Evolutionary conservation across 2,329 filamentous ascomycete genomes (phyloP).

Genomic region (Cylindrodendrum hubeiense): DNA sequence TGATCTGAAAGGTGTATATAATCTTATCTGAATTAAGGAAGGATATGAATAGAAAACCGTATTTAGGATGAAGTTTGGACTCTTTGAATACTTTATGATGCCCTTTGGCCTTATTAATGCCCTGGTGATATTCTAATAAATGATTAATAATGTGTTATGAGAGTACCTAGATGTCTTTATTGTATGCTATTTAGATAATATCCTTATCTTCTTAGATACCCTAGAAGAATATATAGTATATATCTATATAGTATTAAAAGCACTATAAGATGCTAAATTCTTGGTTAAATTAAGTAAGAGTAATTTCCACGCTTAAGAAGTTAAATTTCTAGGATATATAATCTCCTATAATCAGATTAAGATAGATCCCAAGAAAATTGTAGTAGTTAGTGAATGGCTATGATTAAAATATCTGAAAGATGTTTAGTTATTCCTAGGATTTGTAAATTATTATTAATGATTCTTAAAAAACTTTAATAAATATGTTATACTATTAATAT

Average conservation of each 20-base stretch:
- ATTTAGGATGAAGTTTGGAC: slow-evolving; percentile 48
- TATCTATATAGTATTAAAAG: slow-evolving; percentile 28
- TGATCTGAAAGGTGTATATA: slow-evolving; percentile 39
- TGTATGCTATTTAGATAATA: slow-evolving; percentile 34
- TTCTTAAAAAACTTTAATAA: slow-evolving; percentile 31
- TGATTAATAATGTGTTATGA: slow-evolving; percentile 30
- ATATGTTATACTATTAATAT: slow-evolving; percentile 5
- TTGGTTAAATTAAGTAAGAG: slow-evolving; percentile 22
- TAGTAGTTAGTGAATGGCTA: slow-evolving; percentile 9
- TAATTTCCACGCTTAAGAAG: slow-evolving; percentile 20
- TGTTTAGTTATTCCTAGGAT: slow-evolving; percentile 29
- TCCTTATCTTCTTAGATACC: slow-evolving; percentile 36
- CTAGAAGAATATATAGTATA: slow-evolving; percentile 33
- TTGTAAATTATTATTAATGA: neutral
- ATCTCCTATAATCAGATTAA: slow-evolving; percentile 22
- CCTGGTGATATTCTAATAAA: slow-evolving; percentile 26
- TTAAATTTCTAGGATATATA: slow-evolving; percentile 21
- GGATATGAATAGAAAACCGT: slow-evolving; percentile 50
- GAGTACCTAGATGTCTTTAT: slow-evolving; percentile 24
- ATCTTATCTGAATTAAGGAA: slow-evolving; percentile 47
- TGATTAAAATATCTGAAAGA: slow-evolving; percentile 19
- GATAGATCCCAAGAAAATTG: slow-evolving; percentile 32
- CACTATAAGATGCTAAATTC: slow-evolving; percentile 26
- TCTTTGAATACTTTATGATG: slow-evolving; percentile 50
- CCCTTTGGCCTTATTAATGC: slow-evolving; percentile 27